Conservation (phyloP, 129 eudicot genomes). For the Mikania micrantha region DNA sequence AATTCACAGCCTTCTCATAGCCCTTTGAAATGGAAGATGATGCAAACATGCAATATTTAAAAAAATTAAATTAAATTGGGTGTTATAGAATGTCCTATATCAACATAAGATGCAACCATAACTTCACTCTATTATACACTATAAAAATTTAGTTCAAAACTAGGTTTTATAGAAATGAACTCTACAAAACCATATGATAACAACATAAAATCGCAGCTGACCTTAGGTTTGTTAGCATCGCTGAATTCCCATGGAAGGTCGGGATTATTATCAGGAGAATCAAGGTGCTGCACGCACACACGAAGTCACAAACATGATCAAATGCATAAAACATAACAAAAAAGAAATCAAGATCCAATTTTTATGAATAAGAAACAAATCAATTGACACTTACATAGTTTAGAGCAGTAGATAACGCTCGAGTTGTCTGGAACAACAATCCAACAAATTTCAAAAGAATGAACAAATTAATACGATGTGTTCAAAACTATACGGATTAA, state of each 20-base stretch:
- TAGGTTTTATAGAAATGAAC: background rate
- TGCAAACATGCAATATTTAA: too few relatives aligned
- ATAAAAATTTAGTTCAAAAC: background rate
- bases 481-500: background rate
- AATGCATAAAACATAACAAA: background rate
- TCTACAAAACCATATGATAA: background rate
- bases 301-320: background rate
- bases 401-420: slow-evolving; percentile 86
- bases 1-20: too few relatives aligned
- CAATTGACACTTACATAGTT: slow-evolving; percentile 68
- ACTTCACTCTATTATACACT: too few relatives aligned
- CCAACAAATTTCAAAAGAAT: background rate
- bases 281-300: slow-evolving; percentile 59
- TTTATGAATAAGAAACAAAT: background rate
- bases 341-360: background rate
- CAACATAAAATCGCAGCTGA: background rate
- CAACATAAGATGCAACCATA: too few relatives aligned
- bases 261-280: slow-evolving; percentile 85
- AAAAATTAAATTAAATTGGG: too few relatives aligned
- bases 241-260: slow-evolving; percentile 79
- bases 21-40: too few relatives aligned
- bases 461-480: background rate
- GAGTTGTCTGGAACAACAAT: slow-evolving; percentile 39
- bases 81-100: too few relatives aligned
- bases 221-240: slow-evolving; percentile 62